Evolutionary conservation across 805 yeast species (phyloP).

Genomic region (Saturnispora hagleri): DNA sequence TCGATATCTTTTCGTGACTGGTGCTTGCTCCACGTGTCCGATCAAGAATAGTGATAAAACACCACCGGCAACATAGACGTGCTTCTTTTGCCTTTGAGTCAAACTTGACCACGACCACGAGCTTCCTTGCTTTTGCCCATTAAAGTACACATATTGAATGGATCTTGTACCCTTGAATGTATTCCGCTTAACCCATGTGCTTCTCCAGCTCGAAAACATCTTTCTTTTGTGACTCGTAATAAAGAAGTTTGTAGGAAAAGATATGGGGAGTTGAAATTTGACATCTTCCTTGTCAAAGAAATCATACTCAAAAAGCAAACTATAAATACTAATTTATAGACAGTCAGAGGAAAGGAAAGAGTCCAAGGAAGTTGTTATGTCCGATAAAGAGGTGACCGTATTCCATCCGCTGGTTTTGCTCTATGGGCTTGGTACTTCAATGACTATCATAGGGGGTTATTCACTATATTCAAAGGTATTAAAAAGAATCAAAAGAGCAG

Average conservation of each 20-base stretch:
- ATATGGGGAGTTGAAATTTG: not conserved
- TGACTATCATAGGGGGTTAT: slow-evolving; percentile 33
- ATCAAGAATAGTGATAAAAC: slow-evolving; percentile 29
- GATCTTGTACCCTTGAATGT: not conserved
- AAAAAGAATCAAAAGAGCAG: slow-evolving; percentile 41
- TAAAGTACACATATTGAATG: slow-evolving; percentile 3
- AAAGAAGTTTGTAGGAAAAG: not conserved
- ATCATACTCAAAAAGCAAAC: not conserved
- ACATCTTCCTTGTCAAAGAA: not conserved
- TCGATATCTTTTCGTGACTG: slow-evolving; percentile 64
- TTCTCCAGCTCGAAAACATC: not conserved
- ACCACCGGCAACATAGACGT: slow-evolving; percentile 8
- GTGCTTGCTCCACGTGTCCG: slow-evolving; percentile 66
- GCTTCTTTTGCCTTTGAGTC: slow-evolving; percentile 9
- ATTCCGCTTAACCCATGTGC: not conserved
- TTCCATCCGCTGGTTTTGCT: slow-evolving; percentile 24
- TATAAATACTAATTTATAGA: not conserved
- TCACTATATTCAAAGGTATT: slow-evolving; percentile 37
- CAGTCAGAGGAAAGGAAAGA: not conserved
- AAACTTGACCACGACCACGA: slow-evolving; percentile 8
- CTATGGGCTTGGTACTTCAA: slow-evolving; percentile 24
- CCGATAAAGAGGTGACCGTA: slow-evolving; percentile 13
- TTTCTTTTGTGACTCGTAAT: not conserved
- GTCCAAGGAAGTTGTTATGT: slow-evolving; percentile 1
- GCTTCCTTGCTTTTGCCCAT: slow-evolving; percentile 7